Percentiles rank a stretch among this genome's conserved stretches.
These are phyloP conservation scores for Fusarium mexicanum DNA, from an alignment of 2,329 filamentous ascomycete species.

Conservation along the genomic window DNA sequence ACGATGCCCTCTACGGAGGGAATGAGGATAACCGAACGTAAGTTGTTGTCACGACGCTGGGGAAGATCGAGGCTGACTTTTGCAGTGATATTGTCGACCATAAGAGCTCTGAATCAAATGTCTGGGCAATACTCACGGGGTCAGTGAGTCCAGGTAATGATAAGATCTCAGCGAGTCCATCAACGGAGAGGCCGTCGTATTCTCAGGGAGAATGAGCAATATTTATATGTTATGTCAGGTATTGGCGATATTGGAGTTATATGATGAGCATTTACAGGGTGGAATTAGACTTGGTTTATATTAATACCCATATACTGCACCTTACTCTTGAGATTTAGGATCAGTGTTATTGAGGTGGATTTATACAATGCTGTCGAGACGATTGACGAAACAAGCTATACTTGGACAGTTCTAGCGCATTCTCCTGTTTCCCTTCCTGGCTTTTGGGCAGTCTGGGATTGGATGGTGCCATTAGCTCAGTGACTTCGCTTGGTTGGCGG, in stretches of 20 bases:
- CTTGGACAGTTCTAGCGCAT: constrained; percentile 3
- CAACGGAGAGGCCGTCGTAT: not conserved
- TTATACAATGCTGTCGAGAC: not conserved
- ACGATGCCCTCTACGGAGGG: not conserved
- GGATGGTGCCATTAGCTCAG: not conserved
- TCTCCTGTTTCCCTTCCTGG: constrained; percentile 13
- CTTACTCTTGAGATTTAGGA: not conserved
- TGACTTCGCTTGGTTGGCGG: not conserved
- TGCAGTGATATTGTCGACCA: constrained; percentile 26
- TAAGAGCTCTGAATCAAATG: not conserved
- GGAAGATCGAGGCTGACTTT: not conserved
- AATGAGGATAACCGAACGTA: not conserved
- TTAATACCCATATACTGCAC: not conserved
- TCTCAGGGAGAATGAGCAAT: not conserved
- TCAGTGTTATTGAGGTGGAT: too few species aligned
- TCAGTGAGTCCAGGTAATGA: constrained; percentile 1
- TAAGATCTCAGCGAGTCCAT: not conserved
- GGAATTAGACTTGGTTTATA: not conserved
- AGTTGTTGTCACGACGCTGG: not conserved
- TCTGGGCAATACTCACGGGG: constrained; percentile 16
- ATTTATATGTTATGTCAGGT: not conserved
- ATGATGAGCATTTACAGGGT: not conserved
- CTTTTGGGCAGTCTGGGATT: not conserved
- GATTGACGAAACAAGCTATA: not conserved
- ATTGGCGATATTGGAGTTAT: not conserved